A percentile compares a stretch with the other conserved stretches of the same genome.
phyloP scores from a whole-genome alignment of 768 basidiomycete genomes.

The Psilocybe cyanescens region DNA sequence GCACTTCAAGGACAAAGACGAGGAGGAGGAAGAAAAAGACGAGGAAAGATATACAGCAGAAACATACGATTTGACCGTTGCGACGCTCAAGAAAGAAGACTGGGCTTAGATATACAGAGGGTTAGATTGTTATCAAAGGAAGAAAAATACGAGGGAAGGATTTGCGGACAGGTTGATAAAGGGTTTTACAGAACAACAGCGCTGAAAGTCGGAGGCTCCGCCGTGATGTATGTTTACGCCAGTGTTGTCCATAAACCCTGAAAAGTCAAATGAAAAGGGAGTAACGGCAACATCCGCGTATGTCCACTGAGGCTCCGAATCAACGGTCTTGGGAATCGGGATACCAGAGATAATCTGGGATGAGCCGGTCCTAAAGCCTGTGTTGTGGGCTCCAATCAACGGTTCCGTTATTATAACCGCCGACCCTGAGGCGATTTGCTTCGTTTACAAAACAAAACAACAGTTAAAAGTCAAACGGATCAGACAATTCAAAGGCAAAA shows the following conservation, averaged over 20 bases:
- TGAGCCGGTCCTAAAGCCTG: constrained; percentile 3
- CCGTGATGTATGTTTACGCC: background rate
- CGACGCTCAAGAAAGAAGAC: background rate
- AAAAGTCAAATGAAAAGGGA: constrained; percentile 16
- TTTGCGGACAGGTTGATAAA: background rate
- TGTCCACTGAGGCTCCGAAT: constrained; percentile 6
- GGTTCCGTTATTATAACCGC: background rate
- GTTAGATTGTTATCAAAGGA: background rate
- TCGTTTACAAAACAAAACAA: background rate
- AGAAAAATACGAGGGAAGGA: background rate
- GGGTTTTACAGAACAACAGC: background rate
- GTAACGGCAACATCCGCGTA: constrained; percentile 16
- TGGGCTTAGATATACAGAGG: background rate
- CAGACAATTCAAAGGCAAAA: constrained; percentile 4
- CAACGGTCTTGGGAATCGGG: background rate
- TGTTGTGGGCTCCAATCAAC: background rate
- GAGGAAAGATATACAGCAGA: constrained; percentile 10
- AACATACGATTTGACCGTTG: background rate
- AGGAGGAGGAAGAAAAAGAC: background rate
- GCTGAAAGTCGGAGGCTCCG: background rate
- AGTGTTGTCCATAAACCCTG: constrained; percentile 12
- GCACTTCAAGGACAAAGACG: background rate
- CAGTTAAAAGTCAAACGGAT: background rate
- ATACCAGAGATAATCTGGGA: background rate
- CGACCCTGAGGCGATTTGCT: constrained; percentile 11